phyloP scores from a whole-genome alignment of 257 asterid species.

The Petrea volubilis region DNA sequence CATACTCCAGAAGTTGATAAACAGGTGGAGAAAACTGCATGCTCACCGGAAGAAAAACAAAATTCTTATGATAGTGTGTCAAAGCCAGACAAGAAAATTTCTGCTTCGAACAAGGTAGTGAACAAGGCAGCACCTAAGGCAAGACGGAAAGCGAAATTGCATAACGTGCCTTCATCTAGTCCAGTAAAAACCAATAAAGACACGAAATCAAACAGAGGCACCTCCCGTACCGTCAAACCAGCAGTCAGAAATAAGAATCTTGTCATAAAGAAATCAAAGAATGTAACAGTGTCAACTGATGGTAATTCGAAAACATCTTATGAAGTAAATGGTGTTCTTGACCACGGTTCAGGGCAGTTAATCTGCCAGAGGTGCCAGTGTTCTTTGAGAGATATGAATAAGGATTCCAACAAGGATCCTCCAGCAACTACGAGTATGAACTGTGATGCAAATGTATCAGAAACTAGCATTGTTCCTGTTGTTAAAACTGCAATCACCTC shows the following conservation, averaged over 20 bases:
- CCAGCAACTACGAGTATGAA: slow-evolving; percentile 25
- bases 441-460: slow-evolving; percentile 32
- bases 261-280: slow-evolving; percentile 54
- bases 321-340: slow-evolving; percentile 30
- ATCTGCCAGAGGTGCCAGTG: slow-evolving; percentile 87
- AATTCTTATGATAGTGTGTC: slow-evolving; percentile 25
- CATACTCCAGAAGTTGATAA: slow-evolving; percentile 33
- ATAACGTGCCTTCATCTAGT: slow-evolving; percentile 47
- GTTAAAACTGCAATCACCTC: slow-evolving; percentile 32
- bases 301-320: slow-evolving; percentile 24
- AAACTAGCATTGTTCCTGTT: slow-evolving; percentile 20
- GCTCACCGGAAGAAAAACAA: slow-evolving; percentile 35
- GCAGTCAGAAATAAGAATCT: slow-evolving; percentile 53
- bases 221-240: slow-evolving; percentile 53
- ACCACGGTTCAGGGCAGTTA: slow-evolving; percentile 38
- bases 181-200: slow-evolving; percentile 52
- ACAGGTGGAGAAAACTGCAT: slow-evolving; percentile 17
- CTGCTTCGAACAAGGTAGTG: slow-evolving; percentile 35
- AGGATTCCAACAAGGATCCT: slow-evolving; percentile 37
- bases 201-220: slow-evolving; percentile 43
- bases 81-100: slow-evolving; percentile 25
- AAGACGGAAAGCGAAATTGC: slow-evolving; percentile 58
- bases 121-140: slow-evolving; percentile 50
- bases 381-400: slow-evolving; percentile 46
- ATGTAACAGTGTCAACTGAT: slow-evolving; percentile 30